A percentile compares a stretch with the other conserved stretches of the same genome.
Evolutionary conservation across 306 rosid species (phyloP).

Genomic region (Lathyrus sativus): DNA sequence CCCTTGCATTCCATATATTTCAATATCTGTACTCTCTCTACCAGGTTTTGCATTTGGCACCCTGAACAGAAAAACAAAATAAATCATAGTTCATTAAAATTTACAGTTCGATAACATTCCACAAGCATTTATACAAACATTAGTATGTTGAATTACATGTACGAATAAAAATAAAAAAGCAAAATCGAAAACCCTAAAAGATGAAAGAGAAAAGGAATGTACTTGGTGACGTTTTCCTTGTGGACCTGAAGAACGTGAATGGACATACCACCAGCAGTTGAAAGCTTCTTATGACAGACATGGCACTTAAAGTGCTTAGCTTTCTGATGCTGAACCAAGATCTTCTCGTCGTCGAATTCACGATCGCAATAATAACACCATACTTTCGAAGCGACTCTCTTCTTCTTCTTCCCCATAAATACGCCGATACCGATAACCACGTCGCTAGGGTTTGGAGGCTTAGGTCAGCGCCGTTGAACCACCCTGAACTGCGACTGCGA

Average conservation of each 20-base stretch:
- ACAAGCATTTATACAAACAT: background rate
- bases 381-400: constrained; percentile 89
- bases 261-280: constrained; percentile 99
- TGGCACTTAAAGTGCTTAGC: constrained; percentile 99
- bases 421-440: background rate
- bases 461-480: background rate
- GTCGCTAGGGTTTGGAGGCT: background rate
- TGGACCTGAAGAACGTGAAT: constrained; percentile 99
- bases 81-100: background rate
- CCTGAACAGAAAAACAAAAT: constrained; percentile 42
- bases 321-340: constrained; percentile 97
- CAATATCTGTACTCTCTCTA: constrained; percentile 89
- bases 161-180: background rate
- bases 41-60: constrained; percentile 96
- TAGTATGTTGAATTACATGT: background rate
- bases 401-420: constrained; percentile 90
- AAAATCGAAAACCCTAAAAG: background rate
- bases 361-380: constrained; percentile 99
- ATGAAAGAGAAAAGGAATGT: constrained; percentile 13
- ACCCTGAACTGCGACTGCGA: constrained; percentile 21
- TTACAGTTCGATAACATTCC: background rate
- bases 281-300: constrained; percentile 97
- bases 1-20: constrained; percentile 99
- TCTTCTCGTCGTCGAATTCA: constrained; percentile 98
- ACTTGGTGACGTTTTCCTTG: constrained; percentile 96